Percentiles rank a stretch among this genome's conserved stretches.
Conservation (phyloP, 257 asterid species). For the Solanum rostratum region DNA sequence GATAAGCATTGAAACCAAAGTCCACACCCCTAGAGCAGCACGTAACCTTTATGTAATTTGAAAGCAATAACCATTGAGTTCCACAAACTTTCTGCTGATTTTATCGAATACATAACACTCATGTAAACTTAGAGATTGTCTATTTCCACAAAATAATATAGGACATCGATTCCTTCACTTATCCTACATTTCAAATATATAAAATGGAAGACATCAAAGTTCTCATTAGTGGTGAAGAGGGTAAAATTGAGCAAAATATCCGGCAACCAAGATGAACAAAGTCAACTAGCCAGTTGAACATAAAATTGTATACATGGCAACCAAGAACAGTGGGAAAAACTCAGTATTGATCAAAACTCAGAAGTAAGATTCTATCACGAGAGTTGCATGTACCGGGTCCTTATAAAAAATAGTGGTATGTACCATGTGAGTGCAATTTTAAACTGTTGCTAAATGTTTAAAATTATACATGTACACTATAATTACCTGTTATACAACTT, state of each 20-base stretch:
- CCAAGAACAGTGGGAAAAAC: not conserved
- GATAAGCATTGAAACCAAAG: not conserved
- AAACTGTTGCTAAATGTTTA: not conserved
- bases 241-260: not conserved
- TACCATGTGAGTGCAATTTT: not conserved
- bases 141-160: not conserved
- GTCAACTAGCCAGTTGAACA: not conserved
- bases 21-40: not conserved
- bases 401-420: not conserved
- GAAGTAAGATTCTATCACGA: not conserved
- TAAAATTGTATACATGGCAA: not conserved
- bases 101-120: not conserved
- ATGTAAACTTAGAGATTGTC: not conserved
- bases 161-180: not conserved
- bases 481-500: not conserved
- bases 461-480: not conserved
- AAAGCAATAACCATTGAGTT: not conserved
- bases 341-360: not conserved
- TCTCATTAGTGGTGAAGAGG: not conserved
- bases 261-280: not conserved
- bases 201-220: not conserved
- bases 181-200: not conserved
- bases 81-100: not conserved
- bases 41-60: not conserved
- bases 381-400: not conserved